phyloP scores from a whole-genome alignment of 108 stramenopile species.

The Pelagomonas calceolata region DNA sequence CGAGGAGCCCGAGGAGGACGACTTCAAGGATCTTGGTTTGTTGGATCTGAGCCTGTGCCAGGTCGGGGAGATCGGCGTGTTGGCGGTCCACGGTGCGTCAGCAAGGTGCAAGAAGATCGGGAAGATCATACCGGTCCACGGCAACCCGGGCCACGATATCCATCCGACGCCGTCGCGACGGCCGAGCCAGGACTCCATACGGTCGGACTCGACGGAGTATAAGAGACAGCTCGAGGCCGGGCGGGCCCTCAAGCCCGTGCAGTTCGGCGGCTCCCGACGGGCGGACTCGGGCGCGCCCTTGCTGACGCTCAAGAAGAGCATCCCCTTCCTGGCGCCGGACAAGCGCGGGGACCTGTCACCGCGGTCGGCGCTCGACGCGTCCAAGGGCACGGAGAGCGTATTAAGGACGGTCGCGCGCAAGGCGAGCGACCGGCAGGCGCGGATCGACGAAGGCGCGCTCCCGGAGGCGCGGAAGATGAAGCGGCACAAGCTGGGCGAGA shows the following conservation, averaged over 20 bases:
- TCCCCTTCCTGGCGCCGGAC: not conserved
- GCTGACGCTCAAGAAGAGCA: not conserved
- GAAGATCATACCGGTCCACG: too few species aligned
- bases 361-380: too few species aligned
- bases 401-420: not conserved
- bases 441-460: not conserved
- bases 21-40: too few species aligned
- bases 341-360: not conserved
- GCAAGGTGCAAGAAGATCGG: too few species aligned
- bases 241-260: not conserved
- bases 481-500: not conserved
- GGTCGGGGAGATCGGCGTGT: not conserved
- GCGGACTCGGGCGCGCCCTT: not conserved
- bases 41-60: not conserved
- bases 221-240: too few species aligned
- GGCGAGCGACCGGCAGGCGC: not conserved
- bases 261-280: not conserved
- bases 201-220: too few species aligned
- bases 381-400: not conserved
- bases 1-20: too few species aligned
- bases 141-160: too few species aligned
- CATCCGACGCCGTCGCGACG: too few species aligned
- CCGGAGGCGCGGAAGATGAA: not conserved
- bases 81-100: not conserved
- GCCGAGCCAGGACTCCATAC: too few species aligned